Conservation (phyloP, 1,284 basidiomycete species). For the Moniliophthora roreri region DNA sequence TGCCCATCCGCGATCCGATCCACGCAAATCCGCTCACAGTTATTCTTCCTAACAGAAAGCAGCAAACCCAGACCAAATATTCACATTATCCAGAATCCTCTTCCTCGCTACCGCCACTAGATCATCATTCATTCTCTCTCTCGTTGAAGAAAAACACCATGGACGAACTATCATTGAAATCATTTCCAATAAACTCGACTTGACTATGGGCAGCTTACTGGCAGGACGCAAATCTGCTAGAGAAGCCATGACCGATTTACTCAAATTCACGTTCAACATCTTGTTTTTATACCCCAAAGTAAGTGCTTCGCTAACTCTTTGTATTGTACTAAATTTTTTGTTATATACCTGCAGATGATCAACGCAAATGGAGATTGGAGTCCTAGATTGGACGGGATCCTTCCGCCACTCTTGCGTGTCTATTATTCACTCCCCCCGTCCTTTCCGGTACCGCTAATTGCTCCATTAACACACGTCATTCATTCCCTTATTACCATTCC, state of each 20-base stretch:
- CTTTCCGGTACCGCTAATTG: slow-evolving; percentile 56
- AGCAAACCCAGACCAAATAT: slow-evolving; percentile 58
- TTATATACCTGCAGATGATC: background rate
- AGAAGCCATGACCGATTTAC: slow-evolving; percentile 73
- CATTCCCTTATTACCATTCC: slow-evolving; percentile 76
- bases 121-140: slow-evolving; percentile 48
- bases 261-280: slow-evolving; percentile 79
- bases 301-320: background rate
- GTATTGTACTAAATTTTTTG: no score
- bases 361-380: background rate
- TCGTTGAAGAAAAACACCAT: slow-evolving; percentile 62
- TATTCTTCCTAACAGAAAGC: slow-evolving; percentile 50
- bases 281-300: slow-evolving; percentile 51
- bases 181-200: slow-evolving; percentile 56
- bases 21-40: background rate
- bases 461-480: slow-evolving; percentile 71
- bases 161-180: slow-evolving; percentile 59
- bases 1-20: background rate
- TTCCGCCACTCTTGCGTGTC: slow-evolving; percentile 59
- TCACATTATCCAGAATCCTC: slow-evolving; percentile 73
- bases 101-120: slow-evolving; percentile 67
- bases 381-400: slow-evolving; percentile 31
- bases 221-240: slow-evolving; percentile 52
- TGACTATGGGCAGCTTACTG: slow-evolving; percentile 44
- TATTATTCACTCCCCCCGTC: slow-evolving; percentile 61